These are phyloP conservation scores for Simplicillium aogashimaense DNA, from an alignment of 2,329 filamentous ascomycete genomes.

Conservation along the genomic window DNA sequence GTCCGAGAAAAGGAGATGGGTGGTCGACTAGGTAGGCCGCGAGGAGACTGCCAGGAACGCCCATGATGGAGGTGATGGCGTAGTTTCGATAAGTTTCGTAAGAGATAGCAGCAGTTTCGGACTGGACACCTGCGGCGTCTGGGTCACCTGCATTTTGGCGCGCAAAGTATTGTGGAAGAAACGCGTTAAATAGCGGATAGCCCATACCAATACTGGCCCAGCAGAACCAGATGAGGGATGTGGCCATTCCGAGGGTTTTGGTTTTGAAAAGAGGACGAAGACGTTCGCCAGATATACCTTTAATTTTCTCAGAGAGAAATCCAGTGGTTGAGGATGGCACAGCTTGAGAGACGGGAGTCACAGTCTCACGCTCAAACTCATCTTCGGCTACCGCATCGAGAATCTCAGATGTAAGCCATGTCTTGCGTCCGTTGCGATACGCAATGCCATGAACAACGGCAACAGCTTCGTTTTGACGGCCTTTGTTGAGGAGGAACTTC, in stretches of 20 bases:
- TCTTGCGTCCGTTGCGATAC: constrained; percentile 56
- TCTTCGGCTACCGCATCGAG: constrained; percentile 44
- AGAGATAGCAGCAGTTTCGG: constrained; percentile 27
- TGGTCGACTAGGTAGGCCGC: constrained; percentile 64
- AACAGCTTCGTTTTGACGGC: constrained; percentile 69
- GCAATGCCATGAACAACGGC: constrained; percentile 73
- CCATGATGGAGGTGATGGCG: constrained; percentile 66
- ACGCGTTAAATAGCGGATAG: constrained; percentile 82
- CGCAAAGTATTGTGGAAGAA: constrained; percentile 77
- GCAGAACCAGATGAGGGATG: constrained; percentile 60
- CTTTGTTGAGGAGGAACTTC: constrained; percentile 70
- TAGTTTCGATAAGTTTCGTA: constrained; percentile 65
- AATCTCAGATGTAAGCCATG: constrained; percentile 67
- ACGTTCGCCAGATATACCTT: constrained; percentile 56
- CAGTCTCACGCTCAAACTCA: constrained; percentile 19
- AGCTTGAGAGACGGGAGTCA: constrained; percentile 3
- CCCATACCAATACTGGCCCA: constrained; percentile 80
- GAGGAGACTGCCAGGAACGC: constrained; percentile 67
- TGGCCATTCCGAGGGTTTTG: constrained; percentile 40
- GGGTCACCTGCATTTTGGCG: constrained; percentile 31
- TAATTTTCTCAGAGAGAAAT: constrained; percentile 48
- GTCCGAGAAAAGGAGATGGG: constrained; percentile 52
- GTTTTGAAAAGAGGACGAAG: constrained; percentile 55
- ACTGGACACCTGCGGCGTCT: constrained; percentile 14
- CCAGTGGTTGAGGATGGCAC: constrained; percentile 15